Evolutionary conservation across 2,329 filamentous ascomycete species (phyloP).

Genomic region (Fusarium vanettenii): DNA sequence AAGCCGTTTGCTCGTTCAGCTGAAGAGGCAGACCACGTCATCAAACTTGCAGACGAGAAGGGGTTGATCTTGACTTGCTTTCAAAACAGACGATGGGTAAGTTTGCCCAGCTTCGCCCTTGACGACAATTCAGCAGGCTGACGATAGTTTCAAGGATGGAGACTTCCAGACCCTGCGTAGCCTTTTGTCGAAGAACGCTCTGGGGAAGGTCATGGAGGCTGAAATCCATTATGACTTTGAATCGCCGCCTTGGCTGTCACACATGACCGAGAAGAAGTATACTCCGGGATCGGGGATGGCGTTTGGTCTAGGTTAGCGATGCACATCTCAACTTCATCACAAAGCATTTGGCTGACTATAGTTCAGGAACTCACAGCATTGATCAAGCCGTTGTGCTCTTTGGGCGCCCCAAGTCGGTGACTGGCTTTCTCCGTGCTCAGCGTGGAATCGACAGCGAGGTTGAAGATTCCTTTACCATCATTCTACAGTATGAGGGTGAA

Average conservation of each 20-base stretch:
- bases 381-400: constrained; percentile 36
- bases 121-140: background rate
- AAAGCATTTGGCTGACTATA: background rate
- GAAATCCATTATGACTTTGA: constrained; percentile 74
- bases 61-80: constrained; percentile 36
- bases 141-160: constrained; percentile 20
- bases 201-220: constrained; percentile 71
- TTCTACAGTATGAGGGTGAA: constrained; percentile 65
- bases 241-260: constrained; percentile 52
- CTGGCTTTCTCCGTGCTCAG: constrained; percentile 37
- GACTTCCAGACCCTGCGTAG: constrained; percentile 34
- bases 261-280: constrained; percentile 48
- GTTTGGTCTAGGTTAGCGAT: constrained; percentile 52
- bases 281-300: constrained; percentile 54
- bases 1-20: constrained; percentile 35
- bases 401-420: constrained; percentile 30
- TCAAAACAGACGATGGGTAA: constrained; percentile 40
- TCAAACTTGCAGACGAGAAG: constrained; percentile 28
- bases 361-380: constrained; percentile 35
- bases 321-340: background rate
- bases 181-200: constrained; percentile 20
- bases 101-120: background rate
- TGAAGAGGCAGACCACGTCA: constrained; percentile 33
- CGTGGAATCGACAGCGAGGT: constrained; percentile 43
- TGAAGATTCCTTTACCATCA: constrained; percentile 64